Conservation (phyloP, 2,329 filamentous ascomycete species). For the Eurotiales sp. region DNA sequence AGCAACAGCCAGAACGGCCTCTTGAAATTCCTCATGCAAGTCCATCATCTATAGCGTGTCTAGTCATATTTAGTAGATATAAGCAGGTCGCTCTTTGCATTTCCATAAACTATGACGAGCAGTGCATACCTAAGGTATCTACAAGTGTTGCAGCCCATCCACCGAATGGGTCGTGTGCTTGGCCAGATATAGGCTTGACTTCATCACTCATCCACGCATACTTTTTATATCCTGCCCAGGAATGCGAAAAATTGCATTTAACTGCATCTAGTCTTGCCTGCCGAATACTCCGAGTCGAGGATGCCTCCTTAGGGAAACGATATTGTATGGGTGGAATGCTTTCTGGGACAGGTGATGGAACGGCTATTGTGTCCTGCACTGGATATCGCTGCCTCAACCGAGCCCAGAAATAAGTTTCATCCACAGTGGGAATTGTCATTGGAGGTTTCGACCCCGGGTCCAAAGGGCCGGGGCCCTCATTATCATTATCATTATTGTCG, state of each 20-base stretch:
- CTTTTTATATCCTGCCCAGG: conserved; percentile 75
- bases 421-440: background rate
- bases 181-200: conserved; percentile 66
- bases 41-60: conserved; percentile 85
- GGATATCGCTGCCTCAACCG: background rate
- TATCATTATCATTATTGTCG: background rate
- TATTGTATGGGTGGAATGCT: conserved; percentile 9
- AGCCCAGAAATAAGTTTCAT: conserved; percentile 1
- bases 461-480: background rate
- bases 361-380: background rate
- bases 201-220: conserved; percentile 82
- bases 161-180: conserved; percentile 71
- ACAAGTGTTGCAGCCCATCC: conserved; percentile 85
- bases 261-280: conserved; percentile 46
- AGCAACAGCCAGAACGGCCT: conserved; percentile 63
- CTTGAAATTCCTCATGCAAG: conserved; percentile 69
- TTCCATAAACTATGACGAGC: background rate
- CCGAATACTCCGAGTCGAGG: background rate
- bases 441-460: background rate
- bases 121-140: conserved; percentile 47
- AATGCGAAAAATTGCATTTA: conserved; percentile 66
- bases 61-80: conserved; percentile 30
- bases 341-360: background rate
- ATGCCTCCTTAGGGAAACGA: background rate
- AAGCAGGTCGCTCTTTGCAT: background rate